Evolutionary conservation across 345 rosid species (phyloP).

Genomic region (Moricandia arvensis): DNA sequence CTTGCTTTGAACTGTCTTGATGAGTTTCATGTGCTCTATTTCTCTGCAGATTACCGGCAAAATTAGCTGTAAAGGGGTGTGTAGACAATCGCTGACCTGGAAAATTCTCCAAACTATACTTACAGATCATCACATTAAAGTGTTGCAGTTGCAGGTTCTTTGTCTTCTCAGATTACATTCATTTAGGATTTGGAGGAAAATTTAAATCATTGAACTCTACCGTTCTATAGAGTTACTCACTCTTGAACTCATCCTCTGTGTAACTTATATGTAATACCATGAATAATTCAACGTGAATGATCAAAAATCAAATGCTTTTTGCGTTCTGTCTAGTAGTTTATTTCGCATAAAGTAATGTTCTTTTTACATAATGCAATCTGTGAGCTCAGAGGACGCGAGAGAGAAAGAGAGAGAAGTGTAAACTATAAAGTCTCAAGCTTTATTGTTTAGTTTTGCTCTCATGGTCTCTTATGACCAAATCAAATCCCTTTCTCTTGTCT

Average conservation of each 20-base stretch:
- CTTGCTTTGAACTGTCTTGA: neutral
- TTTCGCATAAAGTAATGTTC: neutral
- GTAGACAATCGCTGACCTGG: constrained; percentile 24
- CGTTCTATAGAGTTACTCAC: constrained; percentile 2
- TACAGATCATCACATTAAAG: constrained; percentile 12
- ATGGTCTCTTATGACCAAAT: constrained; percentile 50
- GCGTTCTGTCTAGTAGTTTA: no score
- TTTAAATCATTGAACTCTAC: neutral
- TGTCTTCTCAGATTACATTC: constrained; percentile 26
- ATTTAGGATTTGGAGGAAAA: constrained; percentile 28
- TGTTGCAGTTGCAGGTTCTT: constrained; percentile 27
- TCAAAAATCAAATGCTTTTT: constrained; percentile 17
- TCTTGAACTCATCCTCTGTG: constrained; percentile 33
- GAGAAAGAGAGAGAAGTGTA: neutral
- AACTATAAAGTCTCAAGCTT: constrained; percentile 1
- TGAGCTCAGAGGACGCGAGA: neutral
- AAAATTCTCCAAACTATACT: constrained; percentile 20
- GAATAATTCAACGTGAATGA: constrained; percentile 41
- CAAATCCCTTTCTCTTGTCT: constrained; percentile 24
- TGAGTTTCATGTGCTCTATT: constrained; percentile 9
- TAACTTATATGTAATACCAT: constrained; percentile 11
- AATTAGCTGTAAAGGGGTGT: constrained; percentile 31
- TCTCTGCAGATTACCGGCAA: constrained; percentile 27
- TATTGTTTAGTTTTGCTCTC: neutral
- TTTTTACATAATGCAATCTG: neutral